A percentile compares a stretch with the other conserved stretches of the same genome.
Conservation (phyloP, 176 grass and related monocot species). For the Aegilops tauschii region DNA sequence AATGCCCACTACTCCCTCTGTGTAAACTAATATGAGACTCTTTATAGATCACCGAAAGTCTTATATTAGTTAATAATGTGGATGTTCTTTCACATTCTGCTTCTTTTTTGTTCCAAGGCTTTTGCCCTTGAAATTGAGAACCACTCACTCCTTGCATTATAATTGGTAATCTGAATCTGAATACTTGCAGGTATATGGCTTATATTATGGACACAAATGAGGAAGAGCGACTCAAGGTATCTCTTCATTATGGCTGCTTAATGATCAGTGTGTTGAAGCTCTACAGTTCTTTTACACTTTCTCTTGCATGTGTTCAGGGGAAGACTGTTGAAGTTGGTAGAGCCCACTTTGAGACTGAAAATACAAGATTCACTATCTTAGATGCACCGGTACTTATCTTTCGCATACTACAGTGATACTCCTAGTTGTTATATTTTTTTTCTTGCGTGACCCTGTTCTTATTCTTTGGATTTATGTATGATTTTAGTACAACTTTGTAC, state of each 20-base stretch:
- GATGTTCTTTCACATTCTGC: neutral
- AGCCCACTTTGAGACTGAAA: constrained; percentile 91
- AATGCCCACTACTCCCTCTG: too few relatives aligned
- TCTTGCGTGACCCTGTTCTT: neutral
- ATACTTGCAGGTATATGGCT: constrained; percentile 91
- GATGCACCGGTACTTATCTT: constrained; percentile 69
- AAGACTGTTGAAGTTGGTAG: constrained; percentile 91
- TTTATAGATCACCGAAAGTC: too few relatives aligned
- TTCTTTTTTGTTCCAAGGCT: neutral
- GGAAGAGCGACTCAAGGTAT: constrained; percentile 89
- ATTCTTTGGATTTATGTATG: neutral
- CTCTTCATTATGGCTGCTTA: neutral
- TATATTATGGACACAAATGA: constrained; percentile 99
- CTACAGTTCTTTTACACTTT: neutral
- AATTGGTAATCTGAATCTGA: neutral
- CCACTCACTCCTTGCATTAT: neutral
- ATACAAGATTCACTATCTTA: constrained; percentile 85
- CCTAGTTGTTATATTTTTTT: neutral
- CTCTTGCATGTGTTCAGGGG: constrained; percentile 48
- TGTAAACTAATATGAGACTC: too few relatives aligned
- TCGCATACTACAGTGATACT: neutral
- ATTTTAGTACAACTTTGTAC: neutral
- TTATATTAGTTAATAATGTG: neutral
- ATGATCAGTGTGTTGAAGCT: neutral
- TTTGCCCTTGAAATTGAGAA: neutral